These are phyloP conservation scores for Panaeolus cyanescens DNA, from an alignment of 768 basidiomycete species.

Conservation along the genomic window DNA sequence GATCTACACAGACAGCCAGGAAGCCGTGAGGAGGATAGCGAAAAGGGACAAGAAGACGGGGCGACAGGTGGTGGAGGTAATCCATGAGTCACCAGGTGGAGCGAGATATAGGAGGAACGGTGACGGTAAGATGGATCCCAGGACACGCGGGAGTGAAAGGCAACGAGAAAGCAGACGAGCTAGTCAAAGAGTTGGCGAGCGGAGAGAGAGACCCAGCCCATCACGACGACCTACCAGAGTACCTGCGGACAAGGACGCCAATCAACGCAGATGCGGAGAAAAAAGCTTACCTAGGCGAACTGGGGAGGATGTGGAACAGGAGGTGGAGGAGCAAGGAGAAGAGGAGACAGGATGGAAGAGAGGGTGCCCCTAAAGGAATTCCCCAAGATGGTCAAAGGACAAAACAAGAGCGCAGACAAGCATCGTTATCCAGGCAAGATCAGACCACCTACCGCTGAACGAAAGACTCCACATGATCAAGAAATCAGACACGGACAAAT, in stretches of 20 bases:
- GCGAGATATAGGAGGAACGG: too few relatives aligned
- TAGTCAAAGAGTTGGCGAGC: constrained; percentile 22
- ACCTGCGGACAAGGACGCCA: constrained; percentile 1
- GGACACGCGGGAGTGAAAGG: constrained; percentile 24
- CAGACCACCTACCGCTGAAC: background rate
- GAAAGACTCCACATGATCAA: background rate
- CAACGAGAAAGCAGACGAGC: constrained; percentile 27
- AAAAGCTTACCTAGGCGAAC: background rate
- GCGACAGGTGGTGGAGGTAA: too few relatives aligned
- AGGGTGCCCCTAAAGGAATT: too few relatives aligned
- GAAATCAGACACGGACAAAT: background rate
- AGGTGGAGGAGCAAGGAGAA: too few relatives aligned
- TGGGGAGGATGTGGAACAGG: too few relatives aligned
- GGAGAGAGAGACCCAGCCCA: background rate
- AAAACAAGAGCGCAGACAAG: background rate
- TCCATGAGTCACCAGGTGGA: too few relatives aligned
- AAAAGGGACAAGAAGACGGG: too few relatives aligned
- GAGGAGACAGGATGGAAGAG: too few relatives aligned
- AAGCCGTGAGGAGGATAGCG: too few relatives aligned
- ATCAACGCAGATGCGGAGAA: constrained; percentile 19
- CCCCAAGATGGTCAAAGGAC: too few relatives aligned
- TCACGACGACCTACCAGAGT: constrained; percentile 6
- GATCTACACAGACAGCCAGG: too few relatives aligned
- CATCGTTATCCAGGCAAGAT: background rate
- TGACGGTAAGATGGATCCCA: constrained; percentile 24